Evolutionary conservation across 805 yeast species (phyloP).

Genomic region (Candida verbasci): DNA sequence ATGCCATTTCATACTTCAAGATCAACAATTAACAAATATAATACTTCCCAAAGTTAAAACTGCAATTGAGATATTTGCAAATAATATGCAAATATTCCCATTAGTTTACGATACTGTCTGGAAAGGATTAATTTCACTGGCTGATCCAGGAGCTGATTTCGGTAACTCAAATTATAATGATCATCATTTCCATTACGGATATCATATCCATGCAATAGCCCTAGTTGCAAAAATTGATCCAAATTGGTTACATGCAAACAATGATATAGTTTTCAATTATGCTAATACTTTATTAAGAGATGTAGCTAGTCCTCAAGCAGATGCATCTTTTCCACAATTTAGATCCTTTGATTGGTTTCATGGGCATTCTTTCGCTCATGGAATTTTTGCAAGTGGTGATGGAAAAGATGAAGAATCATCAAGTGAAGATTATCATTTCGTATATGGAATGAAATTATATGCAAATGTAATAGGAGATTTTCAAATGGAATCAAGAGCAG

Average conservation of each 20-base stretch:
- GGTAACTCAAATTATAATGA: slow-evolving; percentile 71
- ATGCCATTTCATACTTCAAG: slow-evolving; percentile 60
- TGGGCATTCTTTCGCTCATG: slow-evolving; percentile 80
- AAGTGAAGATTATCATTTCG: slow-evolving; percentile 70
- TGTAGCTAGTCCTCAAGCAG: slow-evolving; percentile 58
- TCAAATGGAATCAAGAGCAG: slow-evolving; percentile 50
- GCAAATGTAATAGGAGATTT: slow-evolving; percentile 52
- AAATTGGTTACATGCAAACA: slow-evolving; percentile 27
- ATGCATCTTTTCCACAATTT: slow-evolving; percentile 58
- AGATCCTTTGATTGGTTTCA: slow-evolving; percentile 71
- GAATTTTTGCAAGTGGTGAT: slow-evolving; percentile 64
- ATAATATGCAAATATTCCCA: slow-evolving; percentile 67
- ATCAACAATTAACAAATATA: slow-evolving; percentile 45
- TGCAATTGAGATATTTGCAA: slow-evolving; percentile 66
- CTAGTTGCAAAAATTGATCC: slow-evolving; percentile 59
- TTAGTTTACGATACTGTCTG: slow-evolving; percentile 74
- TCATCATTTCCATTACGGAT: slow-evolving; percentile 75
- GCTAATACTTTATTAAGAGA: slow-evolving; percentile 61
- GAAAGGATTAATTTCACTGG: slow-evolving; percentile 74
- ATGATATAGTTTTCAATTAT: slow-evolving; percentile 40
- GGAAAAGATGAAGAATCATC: slow-evolving; percentile 75
- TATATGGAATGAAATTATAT: slow-evolving; percentile 65
- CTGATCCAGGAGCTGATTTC: slow-evolving; percentile 61
- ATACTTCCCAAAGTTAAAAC: slow-evolving; percentile 56
- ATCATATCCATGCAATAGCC: slow-evolving; percentile 69